Evolutionary conservation across 495 filamentous ascomycete genomes (phyloP), one percentile per base, ranked within the genome.

Genomic region (Aspergillus mulundensis): DNA sequence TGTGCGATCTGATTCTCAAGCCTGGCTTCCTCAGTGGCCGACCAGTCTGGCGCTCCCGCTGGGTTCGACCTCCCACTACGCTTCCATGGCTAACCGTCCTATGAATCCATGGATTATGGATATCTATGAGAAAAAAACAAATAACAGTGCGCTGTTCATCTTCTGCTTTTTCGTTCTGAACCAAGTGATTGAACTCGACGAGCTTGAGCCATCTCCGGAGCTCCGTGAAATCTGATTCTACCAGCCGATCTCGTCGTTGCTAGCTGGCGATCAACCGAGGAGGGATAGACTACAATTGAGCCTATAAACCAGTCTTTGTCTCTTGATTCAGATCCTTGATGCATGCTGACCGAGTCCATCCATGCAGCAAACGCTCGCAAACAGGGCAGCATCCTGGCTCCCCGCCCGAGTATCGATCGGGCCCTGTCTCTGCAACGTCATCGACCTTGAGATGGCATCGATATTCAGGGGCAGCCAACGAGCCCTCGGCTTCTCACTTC

Each of bases 11-110:
- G 25, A 18, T 28, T 46, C 10, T 36, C 32, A 7, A 36, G 32
- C 32, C 12, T 36, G 8, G 32, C 8, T 7, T 15, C 32, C 32
- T 42, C 41, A 39, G 41, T 51, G 49, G 59, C 54, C 44, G 54
- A 55, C 51, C 55, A 28, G 52, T 16, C 44, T 24, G 19, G 46
- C 45, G 48, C 40, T 50, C 38, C 56, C 60, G 56, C 53, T 51
- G 25, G 32, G 12, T 36, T 36, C 11, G 32, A 15, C 2, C 32
- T 36, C 32, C 32, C 32, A 36, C 8, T 10, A 11, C 32, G 12
- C 42, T 55, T 51, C 56, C 56, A 62, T 52, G 60, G 54, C 44
- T 53, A 19, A 11, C 2, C 32, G 5, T 14, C 12, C 32, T 2
- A 11, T 36, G 32, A 36, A 36, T 36, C 32, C 32, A 11, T 36